These are phyloP conservation scores for Aspergillus nanangensis DNA, from an alignment of 495 filamentous ascomycete species.

Conservation along the genomic window DNA sequence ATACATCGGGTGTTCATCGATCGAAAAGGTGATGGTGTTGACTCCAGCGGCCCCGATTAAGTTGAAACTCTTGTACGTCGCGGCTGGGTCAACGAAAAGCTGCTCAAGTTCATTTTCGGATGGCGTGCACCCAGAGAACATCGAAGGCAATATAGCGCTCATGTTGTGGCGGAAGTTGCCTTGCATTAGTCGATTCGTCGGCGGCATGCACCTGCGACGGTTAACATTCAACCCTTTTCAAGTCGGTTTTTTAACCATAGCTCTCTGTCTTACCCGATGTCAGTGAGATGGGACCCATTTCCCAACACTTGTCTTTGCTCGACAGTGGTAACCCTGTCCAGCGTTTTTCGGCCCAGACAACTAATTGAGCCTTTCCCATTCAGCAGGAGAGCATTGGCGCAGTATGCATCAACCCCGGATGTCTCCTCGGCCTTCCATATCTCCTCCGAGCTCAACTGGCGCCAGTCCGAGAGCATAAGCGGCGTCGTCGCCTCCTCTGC, in stretches of 20 bases:
- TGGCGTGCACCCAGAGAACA: slow-evolving; percentile 27
- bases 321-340: slow-evolving; percentile 29
- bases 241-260: no score
- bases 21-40: slow-evolving; percentile 23
- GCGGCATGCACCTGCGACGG: slow-evolving; percentile 9
- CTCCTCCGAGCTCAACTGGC: slow-evolving; percentile 44
- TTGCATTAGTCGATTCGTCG: slow-evolving; percentile 3
- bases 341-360: slow-evolving; percentile 33
- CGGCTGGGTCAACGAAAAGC: slow-evolving; percentile 23
- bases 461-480: slow-evolving; percentile 52
- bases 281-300: slow-evolving; percentile 30
- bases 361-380: slow-evolving; percentile 52
- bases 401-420: slow-evolving; percentile 32
- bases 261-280: slow-evolving; percentile 48
- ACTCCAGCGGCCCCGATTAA: slow-evolving; percentile 29
- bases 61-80: slow-evolving; percentile 30
- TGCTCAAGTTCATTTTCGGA: slow-evolving; percentile 21
- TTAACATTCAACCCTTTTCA: slow-evolving; percentile 5
- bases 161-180: slow-evolving; percentile 11
- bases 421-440: slow-evolving; percentile 32
- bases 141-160: slow-evolving; percentile 10
- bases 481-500: slow-evolving; percentile 41
- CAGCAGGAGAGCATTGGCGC: slow-evolving; percentile 47
- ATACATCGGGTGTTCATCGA: slow-evolving; percentile 41
- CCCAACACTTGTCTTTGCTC: slow-evolving; percentile 23